Conservation (phyloP, 2,329 filamentous ascomycete genomes). For the Penicillium sp. region DNA sequence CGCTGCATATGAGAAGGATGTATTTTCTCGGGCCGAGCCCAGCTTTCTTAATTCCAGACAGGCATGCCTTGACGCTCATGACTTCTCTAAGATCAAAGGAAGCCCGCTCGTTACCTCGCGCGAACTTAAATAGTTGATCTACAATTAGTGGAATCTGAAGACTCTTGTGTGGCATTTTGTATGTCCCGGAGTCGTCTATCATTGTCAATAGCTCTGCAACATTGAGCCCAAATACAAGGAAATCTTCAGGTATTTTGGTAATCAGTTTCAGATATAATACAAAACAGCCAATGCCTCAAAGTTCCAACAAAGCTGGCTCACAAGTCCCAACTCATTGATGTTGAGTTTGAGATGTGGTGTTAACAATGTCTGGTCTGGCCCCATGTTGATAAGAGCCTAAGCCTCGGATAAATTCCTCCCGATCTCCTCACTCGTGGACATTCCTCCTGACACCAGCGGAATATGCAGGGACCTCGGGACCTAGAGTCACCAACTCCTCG, state of each 20-base stretch:
- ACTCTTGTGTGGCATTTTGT: not conserved
- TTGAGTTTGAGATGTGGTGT: not conserved
- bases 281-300: not conserved
- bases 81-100: constrained; percentile 47
- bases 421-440: not conserved
- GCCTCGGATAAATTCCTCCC: not conserved
- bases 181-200: not conserved
- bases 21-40: constrained; percentile 45
- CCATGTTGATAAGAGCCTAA: constrained; percentile 2
- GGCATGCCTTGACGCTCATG: constrained; percentile 57
- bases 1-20: constrained; percentile 46
- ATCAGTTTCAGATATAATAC: too few relatives aligned
- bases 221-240: too few relatives aligned
- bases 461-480: not conserved
- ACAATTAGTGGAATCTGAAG: not conserved
- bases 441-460: not conserved
- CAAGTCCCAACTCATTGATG: not conserved
- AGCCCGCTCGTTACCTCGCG: constrained; percentile 44
- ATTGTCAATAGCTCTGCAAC: not conserved
- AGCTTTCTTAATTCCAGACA: constrained; percentile 53
- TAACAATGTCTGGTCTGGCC: not conserved
- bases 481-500: not conserved
- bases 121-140: constrained; percentile 9
- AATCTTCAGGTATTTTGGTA: too few relatives aligned
- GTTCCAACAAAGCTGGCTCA: not conserved